Evolutionary conservation across 139 green algal species (phyloP).

Genomic region (Nannochloris sp.): DNA sequence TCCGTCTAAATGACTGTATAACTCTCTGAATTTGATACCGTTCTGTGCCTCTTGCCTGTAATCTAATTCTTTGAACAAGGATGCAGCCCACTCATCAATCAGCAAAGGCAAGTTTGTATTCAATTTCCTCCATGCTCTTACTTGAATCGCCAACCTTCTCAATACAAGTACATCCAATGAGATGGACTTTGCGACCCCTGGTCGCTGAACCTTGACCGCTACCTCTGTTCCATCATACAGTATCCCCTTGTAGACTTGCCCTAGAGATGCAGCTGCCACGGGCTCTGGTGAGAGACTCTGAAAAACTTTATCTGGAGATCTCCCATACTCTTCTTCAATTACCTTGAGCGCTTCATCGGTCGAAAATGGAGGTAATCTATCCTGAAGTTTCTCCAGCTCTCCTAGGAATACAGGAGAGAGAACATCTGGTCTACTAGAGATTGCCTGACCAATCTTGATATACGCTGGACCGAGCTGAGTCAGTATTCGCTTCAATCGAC

Average conservation of each 20-base stretch:
- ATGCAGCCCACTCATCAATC: constrained; percentile 81
- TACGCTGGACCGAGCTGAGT: constrained; percentile 70
- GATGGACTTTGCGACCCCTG: constrained; percentile 64
- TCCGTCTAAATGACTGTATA: constrained; percentile 49
- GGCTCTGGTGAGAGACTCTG: constrained; percentile 44
- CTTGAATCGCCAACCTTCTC: constrained; percentile 22
- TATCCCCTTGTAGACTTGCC: constrained; percentile 51
- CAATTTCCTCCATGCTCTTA: constrained; percentile 34
- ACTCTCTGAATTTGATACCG: constrained; percentile 42
- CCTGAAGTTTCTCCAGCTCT: constrained; percentile 70
- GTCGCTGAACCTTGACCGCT: constrained; percentile 80
- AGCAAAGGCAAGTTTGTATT: constrained; percentile 78
- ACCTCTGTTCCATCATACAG: constrained; percentile 38
- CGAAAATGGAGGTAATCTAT: constrained; percentile 74
- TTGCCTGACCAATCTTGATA: constrained; percentile 77
- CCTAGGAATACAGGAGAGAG: constrained; percentile 62
- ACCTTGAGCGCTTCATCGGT: constrained; percentile 37
- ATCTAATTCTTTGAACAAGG: constrained; percentile 77
- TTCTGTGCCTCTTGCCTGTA: constrained; percentile 71
- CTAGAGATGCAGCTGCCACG: constrained; percentile 74
- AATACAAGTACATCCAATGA: constrained; percentile 76
- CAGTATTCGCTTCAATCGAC: constrained; percentile 43
- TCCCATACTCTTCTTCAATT: constrained; percentile 54
- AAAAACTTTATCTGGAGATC: constrained; percentile 47
- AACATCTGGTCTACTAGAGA: constrained; percentile 57